Base-by-base conservation (phyloP, 2,329 filamentous ascomycete genomes). In the Orbilia brochopaga region DNA sequence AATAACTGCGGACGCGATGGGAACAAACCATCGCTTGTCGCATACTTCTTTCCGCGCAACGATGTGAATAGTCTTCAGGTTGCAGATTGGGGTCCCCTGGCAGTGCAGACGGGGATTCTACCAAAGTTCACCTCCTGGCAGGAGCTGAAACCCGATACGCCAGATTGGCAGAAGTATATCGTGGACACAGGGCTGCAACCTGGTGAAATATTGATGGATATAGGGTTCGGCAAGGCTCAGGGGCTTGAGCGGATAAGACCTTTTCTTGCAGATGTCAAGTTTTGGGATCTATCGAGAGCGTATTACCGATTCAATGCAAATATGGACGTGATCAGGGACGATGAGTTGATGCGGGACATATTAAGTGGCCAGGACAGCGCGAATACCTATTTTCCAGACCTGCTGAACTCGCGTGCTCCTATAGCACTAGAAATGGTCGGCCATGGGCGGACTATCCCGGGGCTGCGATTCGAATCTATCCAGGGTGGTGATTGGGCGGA, bases 171-270 rank as follows among this genome's bases (percentile, higher is more conserved):
- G 10, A 52, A 40, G 7, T 58, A 61, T 53, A 54, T 69, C 23
- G 58, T 62, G 21, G 19, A 42, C 10, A 46, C 44, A 23, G 37
- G 57, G 35, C 35, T 63, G 11, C 27, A 58, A 30, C 60, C 60
- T 13, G 52, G 60, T 10, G 42, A 69, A 23, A 54, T 69, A 19
- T 44, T 61, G 3, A 32, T 54, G 2, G 58, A 69, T 54, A 42
- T 32, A 1, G 13, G 1, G 11, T 51, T 46, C 19, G 40, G 52
- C 35, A n/a, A n/a, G n/a, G 65, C 57, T 11, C 40, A 46, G 17
- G 0, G 11, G 10, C 23, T 69, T n/a, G 17, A 3, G 1, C n/a
- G 19, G n/a, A 27, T 61, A 13, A 19, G 46, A 37, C 17, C 58
- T 1, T 7, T 21, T 5, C 4, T 58, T 4, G 53, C 65, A 13